Evolutionary conservation across 2,329 filamentous ascomycete species (phyloP), one percentile per base, ranked within the genome.

Genomic region (Aspergillus sp.): DNA sequence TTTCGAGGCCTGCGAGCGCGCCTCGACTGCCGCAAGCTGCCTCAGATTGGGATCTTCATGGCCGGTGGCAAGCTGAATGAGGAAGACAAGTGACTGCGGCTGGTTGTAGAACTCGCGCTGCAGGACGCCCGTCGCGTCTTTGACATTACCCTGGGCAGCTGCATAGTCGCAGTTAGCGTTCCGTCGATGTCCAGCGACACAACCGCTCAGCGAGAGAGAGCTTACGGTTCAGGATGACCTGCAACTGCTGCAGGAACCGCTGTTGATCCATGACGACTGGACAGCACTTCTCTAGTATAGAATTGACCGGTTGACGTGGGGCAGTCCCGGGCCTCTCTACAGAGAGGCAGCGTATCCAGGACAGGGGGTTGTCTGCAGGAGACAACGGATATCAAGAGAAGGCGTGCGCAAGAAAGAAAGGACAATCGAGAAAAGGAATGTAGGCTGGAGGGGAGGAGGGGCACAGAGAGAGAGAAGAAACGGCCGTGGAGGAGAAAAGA

Each of bases 21-120:
- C 82, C 71, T 96, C 88, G 43, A 96, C 86, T 33, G 88, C 84
- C 33, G 91, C 86, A 45, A 93, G 74, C 70, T 96, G 91, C 53
- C 86, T 82, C 35, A 95, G 71, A 46, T 79, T 75, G 29, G 73
- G 59, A 53, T 72, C 68, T 39, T 78, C 69, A 61, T 94, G 81
- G 37, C 81, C 84, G 49, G 86, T 82, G 48, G 93, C 74, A 52
- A 95, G 79, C 64, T 95, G 86, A 47, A 96, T 75, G 42, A 96
- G 80, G 51, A 84, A 78, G 35, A 89, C 73, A 36, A 96, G 77
- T 11, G 86, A 85, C 52, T 86, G 76, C 24, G 89, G 82, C 48
- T 86, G 76, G 52, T 78, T 80, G 69, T 93, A 96, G 71, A 85
- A 96, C 64, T 83, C 84, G 64, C 93, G 91, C 64, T 93, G 88